Percentiles rank a stretch among this genome's conserved stretches.
Evolutionary conservation across 2,329 filamentous ascomycete species (phyloP).

Genomic region (Neophaeococcomyces aloes): DNA sequence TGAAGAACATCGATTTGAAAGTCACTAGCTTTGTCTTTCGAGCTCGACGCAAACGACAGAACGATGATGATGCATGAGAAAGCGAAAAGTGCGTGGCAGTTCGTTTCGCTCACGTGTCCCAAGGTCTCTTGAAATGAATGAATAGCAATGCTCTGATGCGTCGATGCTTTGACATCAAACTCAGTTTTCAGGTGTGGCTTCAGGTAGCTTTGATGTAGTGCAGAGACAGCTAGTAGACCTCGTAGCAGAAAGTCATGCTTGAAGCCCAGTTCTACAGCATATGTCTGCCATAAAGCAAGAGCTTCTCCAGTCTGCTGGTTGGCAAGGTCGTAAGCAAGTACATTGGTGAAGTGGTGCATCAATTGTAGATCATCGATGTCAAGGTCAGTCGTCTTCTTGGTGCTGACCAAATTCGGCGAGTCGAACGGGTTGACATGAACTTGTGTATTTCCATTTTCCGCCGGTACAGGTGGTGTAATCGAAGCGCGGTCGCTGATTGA

Average conservation of each 20-base stretch:
- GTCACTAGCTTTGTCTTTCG: constrained; percentile 17
- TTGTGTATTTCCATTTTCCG: constrained; percentile 7
- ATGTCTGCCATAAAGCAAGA: constrained; percentile 27
- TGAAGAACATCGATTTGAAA: constrained; percentile 24
- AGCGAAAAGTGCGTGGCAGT: constrained; percentile 34
- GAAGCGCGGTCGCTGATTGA: constrained; percentile 5
- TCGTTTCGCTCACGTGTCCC: constrained; percentile 29
- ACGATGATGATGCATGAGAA: constrained; percentile 33
- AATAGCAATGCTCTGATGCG: constrained; percentile 30
- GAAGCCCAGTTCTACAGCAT: constrained; percentile 30
- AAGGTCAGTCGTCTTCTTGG: constrained; percentile 20
- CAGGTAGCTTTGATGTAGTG: constrained; percentile 34
- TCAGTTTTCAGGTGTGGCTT: constrained; percentile 27
- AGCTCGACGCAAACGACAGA: constrained; percentile 26
- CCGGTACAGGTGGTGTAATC: constrained; percentile 2
- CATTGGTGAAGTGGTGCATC: constrained; percentile 31
- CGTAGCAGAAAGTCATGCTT: constrained; percentile 36
- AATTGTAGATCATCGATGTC: constrained; percentile 29
- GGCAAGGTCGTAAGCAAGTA: constrained; percentile 27
- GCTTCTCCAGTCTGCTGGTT: constrained; percentile 25
- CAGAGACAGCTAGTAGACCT: constrained; percentile 34
- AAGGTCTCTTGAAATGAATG: constrained; percentile 27
- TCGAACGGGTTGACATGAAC: constrained; percentile 15
- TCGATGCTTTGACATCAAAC: constrained; percentile 28
- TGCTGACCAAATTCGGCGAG: constrained; percentile 19